These are phyloP conservation scores for Cryptococcus hybrid DNA, from an alignment of 1,284 basidiomycete species.

Conservation along the genomic window DNA sequence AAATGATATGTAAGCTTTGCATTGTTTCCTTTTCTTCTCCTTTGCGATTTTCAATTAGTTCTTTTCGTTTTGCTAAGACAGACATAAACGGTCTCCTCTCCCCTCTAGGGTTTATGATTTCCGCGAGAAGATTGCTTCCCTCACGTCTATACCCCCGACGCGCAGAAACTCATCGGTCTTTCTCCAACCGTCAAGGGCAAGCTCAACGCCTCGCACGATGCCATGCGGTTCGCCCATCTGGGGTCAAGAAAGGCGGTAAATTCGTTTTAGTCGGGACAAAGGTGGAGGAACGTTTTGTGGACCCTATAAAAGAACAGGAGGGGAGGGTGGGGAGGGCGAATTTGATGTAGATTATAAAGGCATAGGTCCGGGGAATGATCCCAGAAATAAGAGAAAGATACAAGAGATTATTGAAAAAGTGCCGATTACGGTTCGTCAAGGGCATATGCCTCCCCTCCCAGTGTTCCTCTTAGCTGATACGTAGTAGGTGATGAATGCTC, in stretches of 20 bases:
- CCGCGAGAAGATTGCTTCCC: slow-evolving; percentile 56
- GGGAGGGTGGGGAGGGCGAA: slow-evolving; percentile 47
- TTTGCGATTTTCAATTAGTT: no score
- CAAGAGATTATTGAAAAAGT: slow-evolving; percentile 66
- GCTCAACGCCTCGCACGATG: slow-evolving; percentile 68
- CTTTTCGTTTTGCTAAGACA: no score
- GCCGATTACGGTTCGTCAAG: slow-evolving; percentile 48
- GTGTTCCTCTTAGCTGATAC: background rate
- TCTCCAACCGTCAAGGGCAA: slow-evolving; percentile 66
- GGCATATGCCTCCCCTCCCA: background rate
- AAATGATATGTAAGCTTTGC: slow-evolving; percentile 36
- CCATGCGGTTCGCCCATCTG: slow-evolving; percentile 26
- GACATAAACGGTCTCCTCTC: no score
- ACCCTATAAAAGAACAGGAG: slow-evolving; percentile 48
- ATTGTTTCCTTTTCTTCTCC: background rate
- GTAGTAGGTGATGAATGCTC: slow-evolving; percentile 65
- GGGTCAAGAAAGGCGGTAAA: slow-evolving; percentile 67
- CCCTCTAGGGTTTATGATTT: slow-evolving; percentile 45
- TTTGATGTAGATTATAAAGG: slow-evolving; percentile 57
- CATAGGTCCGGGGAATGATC: slow-evolving; percentile 63
- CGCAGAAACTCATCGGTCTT: slow-evolving; percentile 85
- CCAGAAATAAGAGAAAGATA: slow-evolving; percentile 73
- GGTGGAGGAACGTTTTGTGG: slow-evolving; percentile 76
- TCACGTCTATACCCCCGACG: slow-evolving; percentile 80
- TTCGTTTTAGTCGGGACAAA: slow-evolving; percentile 80